Evolutionary conservation across 352 stramenopile species (phyloP), one percentile per base, ranked within the genome.

Genomic region (Globisporangium camurandrum): DNA sequence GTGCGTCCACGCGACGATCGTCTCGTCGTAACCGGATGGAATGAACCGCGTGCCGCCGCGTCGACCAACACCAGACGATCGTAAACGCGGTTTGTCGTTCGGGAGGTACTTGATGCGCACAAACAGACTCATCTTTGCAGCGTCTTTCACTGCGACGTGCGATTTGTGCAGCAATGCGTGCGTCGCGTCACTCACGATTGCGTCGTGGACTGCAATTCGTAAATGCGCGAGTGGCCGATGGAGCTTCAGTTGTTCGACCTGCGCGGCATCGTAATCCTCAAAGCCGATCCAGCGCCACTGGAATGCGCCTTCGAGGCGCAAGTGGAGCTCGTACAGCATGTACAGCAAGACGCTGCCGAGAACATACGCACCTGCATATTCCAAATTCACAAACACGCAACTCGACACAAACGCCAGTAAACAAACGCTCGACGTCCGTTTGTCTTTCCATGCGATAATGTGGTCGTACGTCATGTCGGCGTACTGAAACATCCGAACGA

Each of bases 371-470:
- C 81, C 61, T 14, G 66, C 54, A 39, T 94, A 88, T 59, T 94
- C 83, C 17, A 87, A 64, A 46, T 94, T 59, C 11, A 85, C 60
- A 47, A 77, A 83, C 4, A 92, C 41, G 37, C 83, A 94, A n/a
- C 48, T 54, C 26, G 69, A 66, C 8, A 88, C 59, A 42, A 94
- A 94, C 22, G 66, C 42, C 33, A 56, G 42, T 30, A 94, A 73
- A 46, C 65, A 76, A 7, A 91, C 57, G 8, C 59, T 64, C 8
- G 83, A 94, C 48, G 87, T 90, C 47, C 76, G 82, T 46, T 75
- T 85, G 70, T 90, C 84, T 45, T 90, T 92, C 83, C 83, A 94
- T 19, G 78, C 73, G 49, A 94, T 94, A 16, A 94, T 68, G 28
- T 83, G 69, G 27, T 59, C 64, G 49, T 94, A 94, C 45, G 86